Evolutionary conservation across 225 moss, liverwort and hornwort species (phyloP).

Genomic region (Marchantia polymorpha): DNA sequence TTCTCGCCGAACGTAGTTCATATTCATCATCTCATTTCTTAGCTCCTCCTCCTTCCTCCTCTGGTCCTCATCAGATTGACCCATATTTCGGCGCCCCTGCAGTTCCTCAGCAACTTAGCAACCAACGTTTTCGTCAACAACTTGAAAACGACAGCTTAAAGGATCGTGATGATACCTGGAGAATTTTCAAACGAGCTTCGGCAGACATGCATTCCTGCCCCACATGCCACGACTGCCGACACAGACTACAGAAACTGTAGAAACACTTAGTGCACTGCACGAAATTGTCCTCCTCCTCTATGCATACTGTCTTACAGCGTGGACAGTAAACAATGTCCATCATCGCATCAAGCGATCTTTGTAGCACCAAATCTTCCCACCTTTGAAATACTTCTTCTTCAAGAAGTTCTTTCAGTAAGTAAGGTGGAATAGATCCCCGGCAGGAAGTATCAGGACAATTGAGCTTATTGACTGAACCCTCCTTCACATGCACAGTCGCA

Average conservation of each 20-base stretch:
- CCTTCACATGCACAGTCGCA: conserved; percentile 57
- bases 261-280: conserved; percentile 69
- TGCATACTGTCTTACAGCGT: conserved; percentile 57
- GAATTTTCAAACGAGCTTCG: conserved; percentile 52
- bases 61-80: conserved; percentile 46
- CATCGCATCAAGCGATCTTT: conserved; percentile 70
- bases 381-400: conserved; percentile 53
- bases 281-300: conserved; percentile 71
- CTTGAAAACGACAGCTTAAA: not conserved
- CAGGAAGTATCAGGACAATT: conserved; percentile 59
- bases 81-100: conserved; percentile 53
- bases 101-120: conserved; percentile 1
- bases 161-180: conserved; percentile 34
- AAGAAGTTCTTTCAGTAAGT: conserved; percentile 51
- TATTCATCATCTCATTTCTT: conserved; percentile 60
- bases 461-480: conserved; percentile 58
- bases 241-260: conserved; percentile 75
- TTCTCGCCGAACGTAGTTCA: conserved; percentile 65
- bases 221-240: conserved; percentile 64
- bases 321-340: conserved; percentile 72
- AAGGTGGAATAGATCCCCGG: conserved; percentile 46
- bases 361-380: conserved; percentile 64
- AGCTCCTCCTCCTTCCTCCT: conserved; percentile 51
- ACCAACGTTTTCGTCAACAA: not conserved
- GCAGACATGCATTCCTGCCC: conserved; percentile 63